A percentile compares a stretch with the other conserved stretches of the same genome.
Evolutionary conservation across 768 basidiomycete species (phyloP).

Genomic region (Lactarius sanguifluus): DNA sequence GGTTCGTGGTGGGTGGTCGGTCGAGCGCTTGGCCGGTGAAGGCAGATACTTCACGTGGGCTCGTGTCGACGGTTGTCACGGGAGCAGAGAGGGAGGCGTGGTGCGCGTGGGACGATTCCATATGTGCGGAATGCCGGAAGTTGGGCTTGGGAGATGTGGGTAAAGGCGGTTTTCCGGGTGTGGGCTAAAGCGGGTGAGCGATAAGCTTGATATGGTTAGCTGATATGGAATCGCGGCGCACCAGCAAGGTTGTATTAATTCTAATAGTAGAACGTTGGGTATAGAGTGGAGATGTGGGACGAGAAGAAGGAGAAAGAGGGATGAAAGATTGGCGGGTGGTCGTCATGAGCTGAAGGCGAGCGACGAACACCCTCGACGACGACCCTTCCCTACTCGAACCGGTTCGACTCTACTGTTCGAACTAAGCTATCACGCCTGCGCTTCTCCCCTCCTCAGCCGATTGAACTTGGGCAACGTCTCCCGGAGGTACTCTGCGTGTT

Average conservation of each 20-base stretch:
- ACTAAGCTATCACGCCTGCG: conserved; percentile 19
- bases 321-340: conserved; percentile 44
- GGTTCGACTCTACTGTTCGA: not conserved
- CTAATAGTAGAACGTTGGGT: conserved; percentile 8
- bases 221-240: conserved; percentile 12
- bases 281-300: conserved; percentile 16
- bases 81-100: conserved; percentile 8
- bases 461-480: conserved; percentile 94
- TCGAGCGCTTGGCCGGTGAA: conserved; percentile 26
- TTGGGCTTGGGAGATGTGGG: conserved; percentile 49
- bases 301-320: conserved; percentile 41
- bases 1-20: conserved; percentile 66
- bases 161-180: conserved; percentile 42
- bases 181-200: conserved; percentile 6
- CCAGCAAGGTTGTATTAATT: conserved; percentile 13
- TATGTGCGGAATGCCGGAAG: conserved; percentile 40
- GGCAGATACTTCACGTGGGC: conserved; percentile 23
- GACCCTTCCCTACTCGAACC: not conserved
- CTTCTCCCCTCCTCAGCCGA: conserved; percentile 44
- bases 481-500: conserved; percentile 88
- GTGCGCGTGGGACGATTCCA: conserved; percentile 20
- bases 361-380: not conserved
- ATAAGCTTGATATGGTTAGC: conserved; percentile 13
- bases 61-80: conserved; percentile 14
- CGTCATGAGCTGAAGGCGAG: not conserved